Percentiles rank a stretch among this genome's conserved stretches.
Evolutionary conservation across 352 stramenopile species (phyloP).

Genomic region (Phytophthora multivora): DNA sequence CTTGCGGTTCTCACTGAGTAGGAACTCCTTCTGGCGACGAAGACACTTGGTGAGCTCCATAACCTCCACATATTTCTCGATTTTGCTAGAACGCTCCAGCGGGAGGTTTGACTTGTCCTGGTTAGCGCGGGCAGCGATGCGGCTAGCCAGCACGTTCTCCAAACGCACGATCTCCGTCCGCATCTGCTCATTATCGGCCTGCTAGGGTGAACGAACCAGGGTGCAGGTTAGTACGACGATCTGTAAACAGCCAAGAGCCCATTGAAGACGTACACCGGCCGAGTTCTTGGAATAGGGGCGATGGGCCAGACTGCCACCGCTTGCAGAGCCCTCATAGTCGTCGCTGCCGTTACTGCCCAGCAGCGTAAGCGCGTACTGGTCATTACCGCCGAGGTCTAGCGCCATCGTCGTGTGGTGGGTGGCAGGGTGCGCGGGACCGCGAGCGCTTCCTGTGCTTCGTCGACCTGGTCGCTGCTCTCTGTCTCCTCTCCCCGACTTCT

Average conservation of each 20-base stretch:
- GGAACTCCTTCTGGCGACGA: slow-evolving; percentile 83
- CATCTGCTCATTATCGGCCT: slow-evolving; percentile 85
- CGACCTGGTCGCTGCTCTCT: slow-evolving; percentile 6
- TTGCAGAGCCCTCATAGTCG: slow-evolving; percentile 47
- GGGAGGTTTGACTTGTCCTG: slow-evolving; percentile 70
- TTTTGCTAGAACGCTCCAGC: slow-evolving; percentile 81
- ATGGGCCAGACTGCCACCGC: slow-evolving; percentile 30
- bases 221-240: background rate
- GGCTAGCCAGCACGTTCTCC: slow-evolving; percentile 73
- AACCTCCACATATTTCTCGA: slow-evolving; percentile 88
- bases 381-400: slow-evolving; percentile 39
- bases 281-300: slow-evolving; percentile 68
- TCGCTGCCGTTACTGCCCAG: slow-evolving; percentile 60
- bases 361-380: slow-evolving; percentile 64
- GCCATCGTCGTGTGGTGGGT: slow-evolving; percentile 29
- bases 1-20: slow-evolving; percentile 88
- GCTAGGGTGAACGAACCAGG: background rate
- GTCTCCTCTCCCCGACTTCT: slow-evolving; percentile 10
- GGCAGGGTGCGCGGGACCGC: background rate
- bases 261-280: slow-evolving; percentile 42
- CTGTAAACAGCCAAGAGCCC: background rate
- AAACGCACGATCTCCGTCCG: slow-evolving; percentile 76
- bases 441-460: background rate
- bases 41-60: slow-evolving; percentile 90
- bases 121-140: slow-evolving; percentile 74